Base-by-base conservation (phyloP, 2,329 filamentous ascomycete species). In the Claviceps paspali region DNA sequence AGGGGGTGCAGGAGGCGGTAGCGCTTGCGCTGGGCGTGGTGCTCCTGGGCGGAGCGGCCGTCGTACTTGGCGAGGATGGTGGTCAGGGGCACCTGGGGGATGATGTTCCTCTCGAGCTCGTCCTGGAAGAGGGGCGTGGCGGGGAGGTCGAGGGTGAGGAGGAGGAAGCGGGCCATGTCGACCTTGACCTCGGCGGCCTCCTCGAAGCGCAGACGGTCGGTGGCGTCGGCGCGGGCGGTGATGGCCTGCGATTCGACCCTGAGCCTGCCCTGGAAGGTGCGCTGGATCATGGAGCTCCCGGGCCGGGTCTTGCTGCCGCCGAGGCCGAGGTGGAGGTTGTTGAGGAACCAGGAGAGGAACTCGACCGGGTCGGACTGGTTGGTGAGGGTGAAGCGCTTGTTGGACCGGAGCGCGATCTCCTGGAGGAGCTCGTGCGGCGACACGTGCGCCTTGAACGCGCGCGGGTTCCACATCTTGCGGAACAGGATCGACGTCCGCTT, bases 381-480 rank as follows among this genome's bases (percentile, higher is more conserved):
- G 0, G 86, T 93, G 34, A 96, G 68, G 5, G 81, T 91, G 62
- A 94, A 98, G 44, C 82, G 84, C 61, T 95, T 95, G 48, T 80
- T 87, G 23, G 87, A 95, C 34, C 79, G 79, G 29, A 95, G 66
- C 1, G 87, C 82, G 45, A 98, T 82, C 56, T 96, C 88, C 60
- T 98, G 91, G 2, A 98, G 76, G 22, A 98, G 72, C 60, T 98
- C 91, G 65, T 98, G 91, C 0, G 91, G 91, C 8, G 88, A 96
- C 36, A 98, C 91, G 58, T 98, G 91, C 4, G 81, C 79, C 59
- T 93, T 92, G 70, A 98, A 98, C 8, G 91, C 88, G 48, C 83
- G 80, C 2, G 87, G 81, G 55, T 98, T 98, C 91, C 91, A 98
- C 47, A 98, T 84, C 62, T 98, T 98, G 55, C 91, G 82, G 42